Percentiles rank a stretch among this genome's conserved stretches.
Evolutionary conservation across 1,284 basidiomycete species (phyloP).

Genomic region (Ceratobasidium sp.): DNA sequence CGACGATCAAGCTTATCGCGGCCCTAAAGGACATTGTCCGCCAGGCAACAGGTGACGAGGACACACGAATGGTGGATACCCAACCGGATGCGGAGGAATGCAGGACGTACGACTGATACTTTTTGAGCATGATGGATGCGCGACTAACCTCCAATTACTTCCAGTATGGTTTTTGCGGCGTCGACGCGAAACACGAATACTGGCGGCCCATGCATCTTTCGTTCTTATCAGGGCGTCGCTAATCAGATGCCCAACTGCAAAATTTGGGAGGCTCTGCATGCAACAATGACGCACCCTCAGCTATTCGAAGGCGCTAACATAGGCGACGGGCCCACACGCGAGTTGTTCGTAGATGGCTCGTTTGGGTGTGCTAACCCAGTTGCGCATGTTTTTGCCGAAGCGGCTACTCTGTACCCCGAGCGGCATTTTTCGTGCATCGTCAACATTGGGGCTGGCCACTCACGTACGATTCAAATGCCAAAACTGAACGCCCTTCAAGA

Average conservation of each 20-base stretch:
- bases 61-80: not conserved
- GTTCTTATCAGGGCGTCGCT: not conserved
- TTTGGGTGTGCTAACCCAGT: slow-evolving; percentile 17
- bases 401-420: not conserved
- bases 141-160: not conserved
- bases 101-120: not conserved
- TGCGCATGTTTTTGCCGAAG: slow-evolving; percentile 6
- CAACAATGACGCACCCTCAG: slow-evolving; percentile 12
- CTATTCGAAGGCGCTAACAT: slow-evolving; percentile 11
- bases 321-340: not conserved
- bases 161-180: slow-evolving; percentile 10
- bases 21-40: not conserved
- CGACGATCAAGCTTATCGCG: not conserved
- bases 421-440: not conserved
- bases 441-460: slow-evolving; percentile 13
- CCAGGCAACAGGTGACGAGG: not conserved
- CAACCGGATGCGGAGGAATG: not conserved
- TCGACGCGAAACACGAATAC: not conserved
- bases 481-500: not conserved
- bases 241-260: not conserved
- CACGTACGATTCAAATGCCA: not conserved
- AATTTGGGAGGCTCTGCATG: slow-evolving; percentile 11
- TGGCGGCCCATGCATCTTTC: not conserved
- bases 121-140: not conserved
- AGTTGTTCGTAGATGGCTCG: slow-evolving; percentile 1